These are phyloP conservation scores for Setomelanomma holmii DNA, from an alignment of 2,329 filamentous ascomycete genomes.

Conservation along the genomic window DNA sequence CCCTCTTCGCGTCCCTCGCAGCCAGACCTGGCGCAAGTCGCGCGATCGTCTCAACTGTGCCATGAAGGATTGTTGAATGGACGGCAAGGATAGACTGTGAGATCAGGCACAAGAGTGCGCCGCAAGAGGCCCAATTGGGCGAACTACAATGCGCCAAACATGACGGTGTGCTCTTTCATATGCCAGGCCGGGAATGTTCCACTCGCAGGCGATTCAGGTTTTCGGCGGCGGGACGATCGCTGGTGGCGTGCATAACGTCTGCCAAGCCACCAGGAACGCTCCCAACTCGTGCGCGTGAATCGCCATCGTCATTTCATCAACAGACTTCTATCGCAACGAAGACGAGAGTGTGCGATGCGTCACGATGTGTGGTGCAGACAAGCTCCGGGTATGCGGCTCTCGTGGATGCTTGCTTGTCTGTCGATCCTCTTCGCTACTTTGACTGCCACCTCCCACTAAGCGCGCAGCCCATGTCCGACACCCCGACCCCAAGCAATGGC, in stretches of 20 bases:
- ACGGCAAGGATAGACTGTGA: constrained; percentile 4
- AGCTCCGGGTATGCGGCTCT: constrained; percentile 2
- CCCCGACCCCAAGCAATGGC: too few relatives aligned
- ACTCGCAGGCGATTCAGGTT: constrained; percentile 27
- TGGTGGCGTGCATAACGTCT: constrained; percentile 17
- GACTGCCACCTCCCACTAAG: neutral
- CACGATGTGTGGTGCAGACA: neutral
- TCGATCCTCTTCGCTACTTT: neutral
- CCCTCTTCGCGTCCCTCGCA: constrained; percentile 37
- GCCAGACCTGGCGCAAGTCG: constrained; percentile 36
- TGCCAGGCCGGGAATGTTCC: constrained; percentile 19
- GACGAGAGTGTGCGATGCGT: neutral
- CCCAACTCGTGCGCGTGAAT: neutral
- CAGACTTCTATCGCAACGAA: neutral
- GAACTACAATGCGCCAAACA: constrained; percentile 34
- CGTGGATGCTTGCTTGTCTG: neutral
- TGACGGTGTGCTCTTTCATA: constrained; percentile 30
- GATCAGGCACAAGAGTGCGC: constrained; percentile 2
- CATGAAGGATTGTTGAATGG: constrained; percentile 20
- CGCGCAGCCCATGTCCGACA: neutral
- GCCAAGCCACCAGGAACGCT: constrained; percentile 32
- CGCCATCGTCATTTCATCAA: neutral
- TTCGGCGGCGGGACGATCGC: constrained; percentile 19
- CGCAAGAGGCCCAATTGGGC: constrained; percentile 25
- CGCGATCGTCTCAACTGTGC: constrained; percentile 30